A percentile compares a stretch with the other conserved stretches of the same genome.
phyloP scores from a whole-genome alignment of 257 asterid genomes.

The Linderniella brevidens region DNA sequence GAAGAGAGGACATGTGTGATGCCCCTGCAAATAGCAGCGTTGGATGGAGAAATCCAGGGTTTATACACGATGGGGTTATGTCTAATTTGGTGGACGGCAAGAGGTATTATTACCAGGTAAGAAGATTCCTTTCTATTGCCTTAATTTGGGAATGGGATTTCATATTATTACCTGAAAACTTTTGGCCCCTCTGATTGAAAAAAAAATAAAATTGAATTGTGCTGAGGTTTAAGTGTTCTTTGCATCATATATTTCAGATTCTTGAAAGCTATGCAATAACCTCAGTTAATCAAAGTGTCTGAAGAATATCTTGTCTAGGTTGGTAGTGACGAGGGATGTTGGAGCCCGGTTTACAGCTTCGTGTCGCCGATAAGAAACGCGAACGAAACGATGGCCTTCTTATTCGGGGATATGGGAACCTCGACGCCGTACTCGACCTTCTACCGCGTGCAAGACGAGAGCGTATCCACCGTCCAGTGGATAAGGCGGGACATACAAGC shows the following conservation, averaged over 20 bases:
- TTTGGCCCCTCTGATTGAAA: no score
- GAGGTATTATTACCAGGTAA: slow-evolving; percentile 66
- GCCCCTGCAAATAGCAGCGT: slow-evolving; percentile 61
- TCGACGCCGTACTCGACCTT: slow-evolving; percentile 67
- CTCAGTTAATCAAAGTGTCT: no score
- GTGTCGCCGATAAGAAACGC: slow-evolving; percentile 35
- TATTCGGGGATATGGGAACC: slow-evolving; percentile 97
- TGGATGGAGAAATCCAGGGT: slow-evolving; percentile 98
- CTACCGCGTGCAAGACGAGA: slow-evolving; percentile 60
- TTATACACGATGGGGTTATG: slow-evolving; percentile 78
- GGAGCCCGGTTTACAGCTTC: slow-evolving; percentile 55
- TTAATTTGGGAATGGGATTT: neutral
- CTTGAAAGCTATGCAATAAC: no score
- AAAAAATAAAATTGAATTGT: no score
- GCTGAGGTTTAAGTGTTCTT: no score
- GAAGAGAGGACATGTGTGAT: slow-evolving; percentile 78
- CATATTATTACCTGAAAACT: neutral
- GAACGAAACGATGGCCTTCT: slow-evolving; percentile 59
- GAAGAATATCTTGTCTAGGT: slow-evolving; percentile 24
- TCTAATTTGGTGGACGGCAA: slow-evolving; percentile 37
- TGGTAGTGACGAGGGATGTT: slow-evolving; percentile 72
- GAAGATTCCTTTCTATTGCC: neutral
- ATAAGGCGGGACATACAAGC: slow-evolving; percentile 65
- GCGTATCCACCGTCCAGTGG: slow-evolving; percentile 72
- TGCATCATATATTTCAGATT: no score